phyloP scores from a whole-genome alignment of 805 yeast genomes.

The Saccharomyces mikatae region DNA sequence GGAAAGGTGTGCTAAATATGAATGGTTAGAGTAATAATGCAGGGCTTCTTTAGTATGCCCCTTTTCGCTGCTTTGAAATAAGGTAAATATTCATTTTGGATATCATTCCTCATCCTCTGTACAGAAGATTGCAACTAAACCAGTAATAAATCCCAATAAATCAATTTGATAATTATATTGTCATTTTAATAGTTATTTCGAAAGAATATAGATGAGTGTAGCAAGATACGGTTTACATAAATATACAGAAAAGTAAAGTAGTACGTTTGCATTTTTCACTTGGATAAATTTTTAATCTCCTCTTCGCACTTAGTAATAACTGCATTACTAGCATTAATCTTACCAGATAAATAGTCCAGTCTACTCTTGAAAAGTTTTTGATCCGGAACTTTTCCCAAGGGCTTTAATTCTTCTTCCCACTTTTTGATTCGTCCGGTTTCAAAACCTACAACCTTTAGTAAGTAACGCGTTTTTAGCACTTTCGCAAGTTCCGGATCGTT shows the following conservation, averaged over 20 bases:
- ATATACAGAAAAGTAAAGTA: not conserved
- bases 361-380: constrained; percentile 52
- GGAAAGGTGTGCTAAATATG: not conserved
- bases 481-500: constrained; percentile 48
- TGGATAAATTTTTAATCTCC: constrained; percentile 31
- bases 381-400: constrained; percentile 44
- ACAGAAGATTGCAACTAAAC: not conserved
- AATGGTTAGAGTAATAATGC: no score
- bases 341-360: constrained; percentile 55
- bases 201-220: not conserved
- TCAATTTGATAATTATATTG: no score
- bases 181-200: not conserved
- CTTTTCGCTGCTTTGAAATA: no score
- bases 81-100: no score
- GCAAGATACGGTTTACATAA: not conserved
- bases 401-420: constrained; percentile 65
- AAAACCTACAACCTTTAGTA: constrained; percentile 43
- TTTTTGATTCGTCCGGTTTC: constrained; percentile 57
- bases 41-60: no score
- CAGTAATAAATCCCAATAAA: not conserved
- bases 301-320: constrained; percentile 43
- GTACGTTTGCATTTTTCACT: constrained; percentile 1
- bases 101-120: no score
- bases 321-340: constrained; percentile 54
- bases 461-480: constrained; percentile 56